A percentile compares a stretch with the other conserved stretches of the same genome.
These are phyloP conservation scores for Bocquillonia castaneifolia DNA, from an alignment of 441 rosid species.

Conservation along the genomic window DNA sequence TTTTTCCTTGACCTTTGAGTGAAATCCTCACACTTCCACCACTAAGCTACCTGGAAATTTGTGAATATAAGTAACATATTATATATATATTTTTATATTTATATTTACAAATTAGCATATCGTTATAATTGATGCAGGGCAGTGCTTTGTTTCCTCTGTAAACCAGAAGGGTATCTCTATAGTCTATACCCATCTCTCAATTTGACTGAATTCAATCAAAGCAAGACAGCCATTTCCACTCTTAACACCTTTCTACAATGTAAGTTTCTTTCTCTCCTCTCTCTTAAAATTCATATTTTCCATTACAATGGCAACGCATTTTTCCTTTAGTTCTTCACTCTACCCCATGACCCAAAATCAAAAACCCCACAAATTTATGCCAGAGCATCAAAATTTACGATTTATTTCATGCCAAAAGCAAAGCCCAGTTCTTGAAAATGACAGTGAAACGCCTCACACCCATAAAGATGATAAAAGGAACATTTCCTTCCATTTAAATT, in stretches of 20 bases:
- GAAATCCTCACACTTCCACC: no score
- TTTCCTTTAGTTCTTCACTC: conserved; percentile 41
- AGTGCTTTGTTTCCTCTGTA: no score
- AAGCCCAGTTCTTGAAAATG: conserved; percentile 24
- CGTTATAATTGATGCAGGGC: no score
- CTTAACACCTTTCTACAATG: neutral
- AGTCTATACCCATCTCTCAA: neutral
- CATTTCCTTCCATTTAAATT: conserved; percentile 40
- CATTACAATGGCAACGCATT: conserved; percentile 43
- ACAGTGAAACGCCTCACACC: conserved; percentile 27
- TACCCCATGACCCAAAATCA: conserved; percentile 23
- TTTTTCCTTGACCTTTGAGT: no score
- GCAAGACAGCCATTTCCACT: neutral
- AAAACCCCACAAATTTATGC: conserved; percentile 21
- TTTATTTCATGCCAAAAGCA: conserved; percentile 40
- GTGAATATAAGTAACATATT: no score
- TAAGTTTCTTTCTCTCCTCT: conserved; percentile 2
- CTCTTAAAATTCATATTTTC: neutral
- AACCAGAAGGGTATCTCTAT: neutral
- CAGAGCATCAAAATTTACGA: conserved; percentile 22
- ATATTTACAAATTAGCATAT: no score
- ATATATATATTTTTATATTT: no score
- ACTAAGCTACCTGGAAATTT: no score
- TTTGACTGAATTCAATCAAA: neutral
- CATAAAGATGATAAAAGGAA: conserved; percentile 24